Evolutionary conservation across 441 rosid genomes (phyloP).

Genomic region (Populus trichocarpa): DNA sequence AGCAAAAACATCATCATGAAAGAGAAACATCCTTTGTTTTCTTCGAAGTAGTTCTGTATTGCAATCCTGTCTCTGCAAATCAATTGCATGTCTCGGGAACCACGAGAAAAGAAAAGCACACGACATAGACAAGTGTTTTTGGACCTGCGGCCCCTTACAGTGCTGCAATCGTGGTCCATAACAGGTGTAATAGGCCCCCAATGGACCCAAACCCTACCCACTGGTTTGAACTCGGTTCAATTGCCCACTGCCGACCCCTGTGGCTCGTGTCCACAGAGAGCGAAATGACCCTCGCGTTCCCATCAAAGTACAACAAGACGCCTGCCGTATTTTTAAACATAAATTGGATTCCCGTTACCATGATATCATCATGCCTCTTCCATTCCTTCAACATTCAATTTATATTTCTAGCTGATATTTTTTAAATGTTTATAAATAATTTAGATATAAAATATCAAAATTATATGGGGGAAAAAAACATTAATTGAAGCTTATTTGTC

Average conservation of each 20-base stretch:
- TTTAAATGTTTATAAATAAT: too few species aligned
- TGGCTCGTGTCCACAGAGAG: not conserved
- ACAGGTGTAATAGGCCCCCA: not conserved
- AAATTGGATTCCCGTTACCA: too few species aligned
- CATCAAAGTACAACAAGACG: not conserved
- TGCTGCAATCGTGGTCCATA: not conserved
- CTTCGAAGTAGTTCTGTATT: not conserved
- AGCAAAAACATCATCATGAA: not conserved
- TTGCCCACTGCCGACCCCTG: not conserved
- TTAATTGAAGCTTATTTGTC: too few species aligned
- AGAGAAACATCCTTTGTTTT: slow-evolving; percentile 12
- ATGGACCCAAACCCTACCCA: slow-evolving; percentile 15
- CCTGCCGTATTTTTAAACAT: not conserved
- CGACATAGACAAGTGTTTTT: not conserved
- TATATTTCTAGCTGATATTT: too few species aligned
- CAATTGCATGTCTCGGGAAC: not conserved
- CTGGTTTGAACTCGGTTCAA: slow-evolving; percentile 1
- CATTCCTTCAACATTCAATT: too few species aligned
- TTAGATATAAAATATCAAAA: too few species aligned
- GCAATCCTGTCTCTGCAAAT: not conserved
- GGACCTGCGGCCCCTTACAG: not conserved
- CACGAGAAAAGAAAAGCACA: too few species aligned
- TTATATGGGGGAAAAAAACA: too few species aligned
- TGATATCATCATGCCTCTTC: too few species aligned
- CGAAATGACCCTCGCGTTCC: not conserved